Conservation (phyloP, 495 filamentous ascomycete genomes). For the Parmelia sp. region DNA sequence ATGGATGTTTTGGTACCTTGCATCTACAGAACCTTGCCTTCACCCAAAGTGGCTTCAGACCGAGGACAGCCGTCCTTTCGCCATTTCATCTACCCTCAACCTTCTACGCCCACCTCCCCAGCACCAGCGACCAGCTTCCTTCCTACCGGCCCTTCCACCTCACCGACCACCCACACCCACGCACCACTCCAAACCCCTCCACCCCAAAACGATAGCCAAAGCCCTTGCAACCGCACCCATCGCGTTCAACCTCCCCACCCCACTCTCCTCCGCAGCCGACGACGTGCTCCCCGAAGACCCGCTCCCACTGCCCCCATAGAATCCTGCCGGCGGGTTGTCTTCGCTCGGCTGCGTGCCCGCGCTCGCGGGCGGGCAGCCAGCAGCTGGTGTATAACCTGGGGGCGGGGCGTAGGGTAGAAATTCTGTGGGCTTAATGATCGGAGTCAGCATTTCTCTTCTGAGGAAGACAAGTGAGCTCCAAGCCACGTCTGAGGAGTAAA, state of each 20-base stretch:
- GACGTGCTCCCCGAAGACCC: constrained; percentile 2
- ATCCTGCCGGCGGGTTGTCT: constrained; percentile 21
- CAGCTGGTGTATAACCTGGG: constrained; percentile 14
- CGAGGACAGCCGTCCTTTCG: not conserved
- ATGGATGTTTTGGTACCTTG: not conserved
- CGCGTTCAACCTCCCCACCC: not conserved
- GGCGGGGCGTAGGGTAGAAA: constrained; percentile 25
- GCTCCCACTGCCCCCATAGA: constrained; percentile 19
- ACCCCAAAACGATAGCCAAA: not conserved
- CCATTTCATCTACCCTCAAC: not conserved
- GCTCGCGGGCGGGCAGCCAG: constrained; percentile 17
- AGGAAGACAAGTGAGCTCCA: no score
- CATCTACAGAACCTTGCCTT: not conserved
- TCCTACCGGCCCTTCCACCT: not conserved
- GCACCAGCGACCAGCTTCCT: not conserved
- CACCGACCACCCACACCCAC: not conserved
- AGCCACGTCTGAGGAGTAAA: no score
- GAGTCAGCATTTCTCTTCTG: no score
- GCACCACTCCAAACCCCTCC: not conserved
- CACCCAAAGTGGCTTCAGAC: not conserved
- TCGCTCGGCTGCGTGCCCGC: constrained; percentile 24
- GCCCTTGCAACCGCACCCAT: not conserved
- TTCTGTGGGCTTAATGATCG: no score
- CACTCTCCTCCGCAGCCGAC: constrained; percentile 2
- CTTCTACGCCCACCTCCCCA: not conserved